phyloP scores from a whole-genome alignment of 352 stramenopile genomes.

The Peronospora belbahrii region DNA sequence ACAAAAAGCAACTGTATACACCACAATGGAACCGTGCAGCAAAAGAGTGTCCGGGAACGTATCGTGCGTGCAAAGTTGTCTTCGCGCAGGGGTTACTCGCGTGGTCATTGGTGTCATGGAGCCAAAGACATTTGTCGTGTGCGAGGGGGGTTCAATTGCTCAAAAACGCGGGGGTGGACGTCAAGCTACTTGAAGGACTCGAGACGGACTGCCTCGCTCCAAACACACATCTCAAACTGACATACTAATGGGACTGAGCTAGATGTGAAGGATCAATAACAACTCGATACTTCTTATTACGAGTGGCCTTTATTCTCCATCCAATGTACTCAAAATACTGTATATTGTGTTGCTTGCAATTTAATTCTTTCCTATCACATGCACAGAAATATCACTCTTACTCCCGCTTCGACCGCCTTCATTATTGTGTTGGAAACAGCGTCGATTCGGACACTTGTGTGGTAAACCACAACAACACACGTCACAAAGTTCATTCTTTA shows the following conservation, averaged over 20 bases:
- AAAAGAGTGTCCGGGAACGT: slow-evolving; percentile 77
- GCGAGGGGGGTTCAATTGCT: slow-evolving; percentile 69
- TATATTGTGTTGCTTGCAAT: no score
- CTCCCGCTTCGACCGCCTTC: no score
- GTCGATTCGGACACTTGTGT: no score
- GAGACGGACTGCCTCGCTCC: slow-evolving; percentile 68
- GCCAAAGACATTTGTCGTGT: slow-evolving; percentile 83
- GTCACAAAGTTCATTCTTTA: no score
- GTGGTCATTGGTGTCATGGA: slow-evolving; percentile 84
- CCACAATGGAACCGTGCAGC: slow-evolving; percentile 87
- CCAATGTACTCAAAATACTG: no score
- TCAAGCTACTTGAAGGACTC: slow-evolving; percentile 62
- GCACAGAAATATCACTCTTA: no score
- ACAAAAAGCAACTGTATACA: slow-evolving; percentile 67
- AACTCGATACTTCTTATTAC: no score
- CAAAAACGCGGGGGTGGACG: slow-evolving; percentile 50
- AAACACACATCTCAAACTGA: slow-evolving; percentile 62
- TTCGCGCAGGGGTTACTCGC: slow-evolving; percentile 51
- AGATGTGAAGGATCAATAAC: no score
- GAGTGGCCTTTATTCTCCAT: no score
- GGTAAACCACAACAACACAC: no score
- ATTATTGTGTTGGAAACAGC: no score
- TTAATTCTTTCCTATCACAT: no score
- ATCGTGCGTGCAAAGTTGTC: slow-evolving; percentile 73
- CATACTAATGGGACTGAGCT: slow-evolving; percentile 29